Base-by-base conservation (phyloP, 2,329 filamentous ascomycete species). In the Alternaria panax region DNA sequence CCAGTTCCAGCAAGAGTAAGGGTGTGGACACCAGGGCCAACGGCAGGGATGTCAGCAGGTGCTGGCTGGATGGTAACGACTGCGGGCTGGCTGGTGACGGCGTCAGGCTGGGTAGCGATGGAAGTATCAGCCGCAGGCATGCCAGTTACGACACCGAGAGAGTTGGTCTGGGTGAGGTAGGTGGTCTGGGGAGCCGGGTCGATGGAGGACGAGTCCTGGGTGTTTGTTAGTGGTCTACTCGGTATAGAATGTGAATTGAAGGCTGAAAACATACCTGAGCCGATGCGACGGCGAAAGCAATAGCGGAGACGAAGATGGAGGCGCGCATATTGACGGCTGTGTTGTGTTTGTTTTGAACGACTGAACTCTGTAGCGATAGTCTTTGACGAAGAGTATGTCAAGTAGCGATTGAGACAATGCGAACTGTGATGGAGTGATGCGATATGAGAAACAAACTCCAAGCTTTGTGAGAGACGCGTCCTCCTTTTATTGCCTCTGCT, bases 1-100 rank as follows among this genome's bases (percentile, higher is more conserved):
- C 68, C 67, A 25, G 63, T 62, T 41, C 68, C 68, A 47, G 60
- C 62, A 38, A 76, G 61, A 51, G 68, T 53, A 53, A 78, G 66
- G 56, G 77, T 79, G 66, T 73, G 60, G 60, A 78, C 57, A 59
- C 77, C 77, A 50, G 73, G 51, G 62, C 68, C 69, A 8, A 75
- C 70, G n/a, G 75, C 77, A 3, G 77, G 77, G 54, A 79, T 76
- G 64, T 70, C 65, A 51, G 70, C 72, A 22, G 67, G 60, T 20
- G 57, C n/a, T 41, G 76, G 75, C 66, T 72, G 68, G 5, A 61
- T 51, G 36, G 68, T 70, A 27, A 64, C 64, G 9, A 53, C 63
- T 27, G 64, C 54, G 9, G 74, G 72, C 61, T 72, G 67, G 8
- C 32, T 30, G 51, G 69, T 68, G 30, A 61, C 67, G 28, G 56